Evolutionary conservation across 2,329 filamentous ascomycete species (phyloP).

Genomic region (Alternaria sp.): DNA sequence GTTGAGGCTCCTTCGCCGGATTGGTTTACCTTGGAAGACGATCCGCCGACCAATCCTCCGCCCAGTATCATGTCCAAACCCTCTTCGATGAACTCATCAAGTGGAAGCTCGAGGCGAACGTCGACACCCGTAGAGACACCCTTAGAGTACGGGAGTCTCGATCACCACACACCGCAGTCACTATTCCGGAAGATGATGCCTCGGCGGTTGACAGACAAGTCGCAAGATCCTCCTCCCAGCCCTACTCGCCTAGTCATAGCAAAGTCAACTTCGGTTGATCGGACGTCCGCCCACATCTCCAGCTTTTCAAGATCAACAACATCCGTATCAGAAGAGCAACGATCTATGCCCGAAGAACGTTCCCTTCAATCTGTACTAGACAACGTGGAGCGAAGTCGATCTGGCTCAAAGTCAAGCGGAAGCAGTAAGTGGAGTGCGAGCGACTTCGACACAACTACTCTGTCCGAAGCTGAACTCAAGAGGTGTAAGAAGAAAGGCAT

Average conservation of each 20-base stretch:
- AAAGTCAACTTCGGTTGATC: slow-evolving; percentile 42
- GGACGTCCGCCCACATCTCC: slow-evolving; percentile 37
- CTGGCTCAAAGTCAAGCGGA: slow-evolving; percentile 19
- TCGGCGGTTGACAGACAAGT: slow-evolving; percentile 13
- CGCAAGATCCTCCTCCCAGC: slow-evolving; percentile 17
- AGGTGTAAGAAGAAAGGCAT: slow-evolving; percentile 57
- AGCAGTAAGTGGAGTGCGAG: slow-evolving; percentile 50
- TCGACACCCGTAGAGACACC: slow-evolving; percentile 16
- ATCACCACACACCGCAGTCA: slow-evolving; percentile 25
- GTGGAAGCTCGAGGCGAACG: slow-evolving; percentile 18
- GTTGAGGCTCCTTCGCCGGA: slow-evolving; percentile 20
- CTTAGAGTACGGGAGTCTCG: slow-evolving; percentile 14
- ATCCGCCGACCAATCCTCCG: slow-evolving; percentile 8
- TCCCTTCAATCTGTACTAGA: slow-evolving; percentile 14
- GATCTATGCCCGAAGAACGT: slow-evolving; percentile 1
- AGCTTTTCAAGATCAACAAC: slow-evolving; percentile 32
- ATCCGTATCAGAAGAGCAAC: slow-evolving; percentile 25
- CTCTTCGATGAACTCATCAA: slow-evolving; percentile 13
- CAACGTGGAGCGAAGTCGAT: slow-evolving; percentile 18
- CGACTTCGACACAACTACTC: slow-evolving; percentile 46
- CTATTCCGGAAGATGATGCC: slow-evolving; percentile 30
- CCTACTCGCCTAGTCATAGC: slow-evolving; percentile 37
- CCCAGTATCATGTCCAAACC: slow-evolving; percentile 18
- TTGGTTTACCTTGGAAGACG: slow-evolving; percentile 18
- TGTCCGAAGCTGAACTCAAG: slow-evolving; percentile 51